Conservation (phyloP, 306 rosid species). For the Quercus bicolor region DNA sequence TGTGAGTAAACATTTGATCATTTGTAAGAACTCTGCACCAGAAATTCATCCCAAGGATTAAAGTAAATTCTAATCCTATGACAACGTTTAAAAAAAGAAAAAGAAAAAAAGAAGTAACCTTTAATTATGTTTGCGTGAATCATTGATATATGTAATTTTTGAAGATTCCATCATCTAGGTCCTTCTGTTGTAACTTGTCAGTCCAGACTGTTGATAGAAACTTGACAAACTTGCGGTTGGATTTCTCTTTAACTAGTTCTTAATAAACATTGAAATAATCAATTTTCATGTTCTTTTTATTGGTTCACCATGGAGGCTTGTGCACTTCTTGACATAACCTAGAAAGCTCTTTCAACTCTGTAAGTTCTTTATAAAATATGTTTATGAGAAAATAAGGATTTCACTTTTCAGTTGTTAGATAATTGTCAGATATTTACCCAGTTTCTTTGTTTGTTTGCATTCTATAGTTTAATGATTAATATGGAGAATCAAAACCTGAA, state of each 20-base stretch:
- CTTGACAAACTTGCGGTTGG: background rate
- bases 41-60: background rate
- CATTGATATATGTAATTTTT: background rate
- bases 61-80: no score
- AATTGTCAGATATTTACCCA: background rate
- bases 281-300: conserved; percentile 1
- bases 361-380: no score
- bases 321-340: background rate
- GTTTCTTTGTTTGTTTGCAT: background rate
- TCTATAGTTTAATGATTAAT: background rate
- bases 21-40: background rate
- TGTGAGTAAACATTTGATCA: background rate
- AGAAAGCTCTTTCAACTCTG: no score
- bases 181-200: background rate
- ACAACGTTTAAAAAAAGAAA: no score
- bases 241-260: background rate
- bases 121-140: background rate
- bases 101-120: background rate
- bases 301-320: background rate
- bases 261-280: background rate
- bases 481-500: background rate
- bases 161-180: background rate
- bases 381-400: background rate
- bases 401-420: background rate
- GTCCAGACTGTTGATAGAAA: background rate